Base-by-base conservation (phyloP, 352 stramenopile genomes). In the Phytophthora pseudosyringae region DNA sequence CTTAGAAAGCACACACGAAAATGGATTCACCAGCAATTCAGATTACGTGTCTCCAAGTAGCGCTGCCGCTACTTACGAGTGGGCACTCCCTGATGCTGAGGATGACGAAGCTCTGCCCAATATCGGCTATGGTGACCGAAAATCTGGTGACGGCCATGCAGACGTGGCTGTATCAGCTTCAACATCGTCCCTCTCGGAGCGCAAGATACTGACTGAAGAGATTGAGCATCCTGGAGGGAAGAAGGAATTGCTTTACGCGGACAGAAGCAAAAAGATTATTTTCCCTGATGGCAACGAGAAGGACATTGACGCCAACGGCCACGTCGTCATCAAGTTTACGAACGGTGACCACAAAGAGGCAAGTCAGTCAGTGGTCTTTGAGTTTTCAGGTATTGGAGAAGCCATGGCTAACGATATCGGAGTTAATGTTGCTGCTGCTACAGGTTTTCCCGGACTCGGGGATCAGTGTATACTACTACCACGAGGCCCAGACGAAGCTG, bases 261-360 rank as follows among this genome's bases (percentile, higher is more conserved):
- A 94, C 45, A 81, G 84, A 15, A 93, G 82, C 44, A 90, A 77
- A 45, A 79, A 76, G 31, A 91, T 94, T 47, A 62, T 86, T 40
- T 99, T 97, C 69, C 64, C 87, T 1, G 97, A 99, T 76, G 96
- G 96, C 26, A 98, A 96, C 25, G 73, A 90, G 44, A 99, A 99
- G 67, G 90, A 98, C 53, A 87, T 98, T 31, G 72, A 88, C n/a
- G 64, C 81, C 6, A 82, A 97, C 65, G 97, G 96, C 5, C 89
- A 91, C 18, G 84, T 82, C 6, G 71, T 97, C 21, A 95, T 98
- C 43, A 83, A 81, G 8, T 99, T 98, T 68, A 86, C 78, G 4
- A 99, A 99, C 64, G 97, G 97, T 25, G 97, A 99, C 73, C 78
- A 97, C 35, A 98, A 99, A 81, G 90, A 97, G 83, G 79, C 89